These are phyloP conservation scores for Monosporascus sp. DNA, from an alignment of 2,329 filamentous ascomycete species.

Conservation along the genomic window DNA sequence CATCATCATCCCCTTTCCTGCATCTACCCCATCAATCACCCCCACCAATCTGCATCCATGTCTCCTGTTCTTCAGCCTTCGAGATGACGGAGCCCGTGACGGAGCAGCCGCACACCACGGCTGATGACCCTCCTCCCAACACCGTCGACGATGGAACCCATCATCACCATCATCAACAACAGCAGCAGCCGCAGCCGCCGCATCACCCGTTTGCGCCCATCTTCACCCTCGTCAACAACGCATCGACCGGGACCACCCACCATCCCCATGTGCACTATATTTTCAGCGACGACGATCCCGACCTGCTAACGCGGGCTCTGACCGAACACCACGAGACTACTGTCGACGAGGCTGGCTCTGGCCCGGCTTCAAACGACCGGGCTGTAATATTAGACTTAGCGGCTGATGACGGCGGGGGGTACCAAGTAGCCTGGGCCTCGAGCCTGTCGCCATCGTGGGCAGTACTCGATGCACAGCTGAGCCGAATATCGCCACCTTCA, in stretches of 20 bases:
- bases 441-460: constrained; percentile 72
- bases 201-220: constrained; percentile 62
- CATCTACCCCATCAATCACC: constrained; percentile 1
- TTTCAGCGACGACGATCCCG: constrained; percentile 85
- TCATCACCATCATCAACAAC: not conserved
- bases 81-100: constrained; percentile 22
- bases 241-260: constrained; percentile 64
- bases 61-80: constrained; percentile 10
- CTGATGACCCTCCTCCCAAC: not conserved
- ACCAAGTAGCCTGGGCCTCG: constrained; percentile 60
- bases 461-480: constrained; percentile 41
- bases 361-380: constrained; percentile 30
- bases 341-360: constrained; percentile 22
- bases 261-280: constrained; percentile 89
- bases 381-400: constrained; percentile 53
- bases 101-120: constrained; percentile 6
- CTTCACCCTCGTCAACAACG: constrained; percentile 79
- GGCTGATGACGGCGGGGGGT: constrained; percentile 34
- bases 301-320: constrained; percentile 64
- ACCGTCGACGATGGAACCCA: constrained; percentile 3
- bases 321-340: constrained; percentile 34
- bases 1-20: not conserved
- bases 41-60: constrained; percentile 16
- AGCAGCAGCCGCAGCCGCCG: constrained; percentile 11
- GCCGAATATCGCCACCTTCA: constrained; percentile 32